Conservation (phyloP, 192 early-diverging fungal genomes). For the Glomus cerebriforme region DNA sequence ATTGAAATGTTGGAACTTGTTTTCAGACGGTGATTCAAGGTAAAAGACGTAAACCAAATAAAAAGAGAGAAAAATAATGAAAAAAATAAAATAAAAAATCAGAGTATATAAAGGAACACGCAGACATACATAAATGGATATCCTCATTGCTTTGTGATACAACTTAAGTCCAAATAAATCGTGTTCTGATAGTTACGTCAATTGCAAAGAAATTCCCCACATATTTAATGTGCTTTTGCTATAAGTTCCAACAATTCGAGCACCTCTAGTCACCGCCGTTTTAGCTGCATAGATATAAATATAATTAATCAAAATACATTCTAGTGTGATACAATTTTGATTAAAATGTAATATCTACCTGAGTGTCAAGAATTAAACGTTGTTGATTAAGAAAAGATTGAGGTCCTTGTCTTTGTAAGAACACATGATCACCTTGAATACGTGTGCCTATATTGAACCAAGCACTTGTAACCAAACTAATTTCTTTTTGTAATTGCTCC, state of each 20-base stretch:
- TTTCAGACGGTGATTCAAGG: not conserved
- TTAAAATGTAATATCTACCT: not conserved
- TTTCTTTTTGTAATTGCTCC: constrained; percentile 73
- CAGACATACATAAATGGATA: not conserved
- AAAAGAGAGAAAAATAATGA: no score
- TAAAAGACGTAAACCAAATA: not conserved
- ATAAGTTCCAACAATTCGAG: constrained; percentile 30
- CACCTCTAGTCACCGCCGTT: constrained; percentile 31
- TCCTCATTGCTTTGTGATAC: not conserved
- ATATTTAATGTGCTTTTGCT: constrained; percentile 15
- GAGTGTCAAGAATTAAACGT: constrained; percentile 37
- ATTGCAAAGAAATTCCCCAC: not conserved
- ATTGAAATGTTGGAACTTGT: not conserved
- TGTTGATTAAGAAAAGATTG: constrained; percentile 44
- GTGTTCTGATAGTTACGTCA: not conserved
- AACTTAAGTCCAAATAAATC: not conserved
- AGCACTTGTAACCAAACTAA: constrained; percentile 79
- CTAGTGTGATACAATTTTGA: not conserved
- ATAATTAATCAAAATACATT: not conserved
- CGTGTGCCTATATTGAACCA: constrained; percentile 65
- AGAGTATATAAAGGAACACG: not conserved
- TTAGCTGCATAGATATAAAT: not conserved
- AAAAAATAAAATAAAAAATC: not conserved
- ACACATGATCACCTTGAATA: constrained; percentile 54
- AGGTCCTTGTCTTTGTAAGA: constrained; percentile 39